Percentiles rank a stretch among this genome's conserved stretches.
Evolutionary conservation across 2,329 filamentous ascomycete genomes (phyloP).

Genomic region (Phialocephala subalpina): DNA sequence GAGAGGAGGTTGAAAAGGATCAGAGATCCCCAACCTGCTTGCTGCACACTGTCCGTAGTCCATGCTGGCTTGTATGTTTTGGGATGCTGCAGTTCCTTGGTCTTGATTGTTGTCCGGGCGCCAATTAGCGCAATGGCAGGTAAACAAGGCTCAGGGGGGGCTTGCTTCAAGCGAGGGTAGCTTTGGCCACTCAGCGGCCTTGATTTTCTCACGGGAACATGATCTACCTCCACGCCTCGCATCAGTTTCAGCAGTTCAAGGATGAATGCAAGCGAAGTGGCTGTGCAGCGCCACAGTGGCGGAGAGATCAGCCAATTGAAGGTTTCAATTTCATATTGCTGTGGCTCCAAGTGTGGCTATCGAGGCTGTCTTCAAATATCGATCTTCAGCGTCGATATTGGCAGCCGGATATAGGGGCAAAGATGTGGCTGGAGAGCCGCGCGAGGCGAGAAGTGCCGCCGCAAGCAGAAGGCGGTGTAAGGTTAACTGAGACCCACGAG

Average conservation of each 20-base stretch:
- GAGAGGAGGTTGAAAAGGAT: neutral
- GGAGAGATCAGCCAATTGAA: neutral
- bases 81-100: slow-evolving; percentile 19
- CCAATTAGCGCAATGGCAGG: slow-evolving; percentile 21
- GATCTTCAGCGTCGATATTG: neutral
- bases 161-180: slow-evolving; percentile 23
- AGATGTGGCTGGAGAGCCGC: slow-evolving; percentile 4
- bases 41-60: neutral
- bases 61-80: slow-evolving; percentile 17
- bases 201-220: slow-evolving; percentile 12
- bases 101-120: slow-evolving; percentile 19
- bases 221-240: slow-evolving; percentile 25
- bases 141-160: slow-evolving; percentile 20
- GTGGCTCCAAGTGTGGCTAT: neutral
- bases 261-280: slow-evolving; percentile 12
- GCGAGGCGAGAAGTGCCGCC: neutral
- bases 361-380: neutral
- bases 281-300: slow-evolving; percentile 1
- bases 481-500: neutral
- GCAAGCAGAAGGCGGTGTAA: slow-evolving; percentile 3
- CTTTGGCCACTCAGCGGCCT: slow-evolving; percentile 24
- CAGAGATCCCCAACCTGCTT: slow-evolving; percentile 4
- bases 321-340: neutral
- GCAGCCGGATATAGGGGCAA: neutral
- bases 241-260: slow-evolving; percentile 19